Percentiles rank a stretch among this genome's conserved stretches.
phyloP scores from a whole-genome alignment of 192 early-diverging fungal genomes.

The Gamsiella multidivaricata region DNA sequence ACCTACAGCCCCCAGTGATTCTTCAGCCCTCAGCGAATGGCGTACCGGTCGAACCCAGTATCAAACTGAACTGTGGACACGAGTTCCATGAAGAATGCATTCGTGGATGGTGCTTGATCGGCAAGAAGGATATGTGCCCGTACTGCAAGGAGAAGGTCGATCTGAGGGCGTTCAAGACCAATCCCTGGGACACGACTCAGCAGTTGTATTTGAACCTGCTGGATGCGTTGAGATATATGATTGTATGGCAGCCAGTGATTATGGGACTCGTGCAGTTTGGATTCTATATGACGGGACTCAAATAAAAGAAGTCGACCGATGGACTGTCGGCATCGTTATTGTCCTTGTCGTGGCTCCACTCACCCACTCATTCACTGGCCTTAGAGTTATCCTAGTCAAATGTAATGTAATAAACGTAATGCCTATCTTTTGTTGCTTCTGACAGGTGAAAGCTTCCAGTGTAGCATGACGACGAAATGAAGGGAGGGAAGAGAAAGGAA shows the following conservation, averaged over 20 bases:
- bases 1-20: constrained; percentile 41
- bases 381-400: too few species aligned
- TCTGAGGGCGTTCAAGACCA: constrained; percentile 69
- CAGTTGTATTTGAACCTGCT: constrained; percentile 69
- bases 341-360: too few species aligned
- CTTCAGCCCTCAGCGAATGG: constrained; percentile 41
- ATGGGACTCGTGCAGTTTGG: constrained; percentile 48
- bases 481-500: too few species aligned
- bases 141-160: constrained; percentile 76
- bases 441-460: too few species aligned
- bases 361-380: too few species aligned
- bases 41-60: constrained; percentile 47
- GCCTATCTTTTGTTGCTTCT: too few species aligned
- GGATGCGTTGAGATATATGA: constrained; percentile 68
- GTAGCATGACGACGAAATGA: too few species aligned
- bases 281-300: constrained; percentile 39
- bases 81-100: constrained; percentile 73
- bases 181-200: constrained; percentile 75
- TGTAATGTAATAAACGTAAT: too few species aligned
- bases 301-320: constrained; percentile 2
- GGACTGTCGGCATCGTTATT: background rate
- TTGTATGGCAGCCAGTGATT: constrained; percentile 68
- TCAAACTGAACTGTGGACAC: constrained; percentile 61
- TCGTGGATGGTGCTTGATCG: constrained; percentile 72
- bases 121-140: constrained; percentile 73